Percentiles rank a stretch among this genome's conserved stretches.
Evolutionary conservation across 306 rosid species (phyloP).

Genomic region (Ormosia semicastrata): DNA sequence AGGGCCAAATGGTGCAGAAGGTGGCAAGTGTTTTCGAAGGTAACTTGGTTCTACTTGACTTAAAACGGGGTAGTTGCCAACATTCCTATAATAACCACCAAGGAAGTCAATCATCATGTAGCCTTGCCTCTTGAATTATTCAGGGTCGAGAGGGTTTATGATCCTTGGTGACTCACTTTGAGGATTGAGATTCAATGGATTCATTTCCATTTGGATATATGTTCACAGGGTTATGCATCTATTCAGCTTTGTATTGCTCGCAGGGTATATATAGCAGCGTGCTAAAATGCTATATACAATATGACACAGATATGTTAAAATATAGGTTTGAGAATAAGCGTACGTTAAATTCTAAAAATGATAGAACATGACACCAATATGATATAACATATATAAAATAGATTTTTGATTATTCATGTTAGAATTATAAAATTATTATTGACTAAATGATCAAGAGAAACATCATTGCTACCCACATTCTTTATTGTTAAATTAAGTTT

Average conservation of each 20-base stretch:
- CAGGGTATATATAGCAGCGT: background rate
- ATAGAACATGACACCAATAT: too few species aligned
- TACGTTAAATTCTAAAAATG: too few species aligned
- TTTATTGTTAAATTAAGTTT: too few species aligned
- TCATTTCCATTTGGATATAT: background rate
- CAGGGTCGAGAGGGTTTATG: conserved; percentile 47
- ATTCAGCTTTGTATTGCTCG: background rate
- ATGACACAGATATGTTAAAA: too few species aligned
- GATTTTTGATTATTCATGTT: too few species aligned
- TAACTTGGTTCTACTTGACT: conserved; percentile 48
- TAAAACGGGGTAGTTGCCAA: conserved; percentile 44
- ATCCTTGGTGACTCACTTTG: background rate
- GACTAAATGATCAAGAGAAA: too few species aligned
- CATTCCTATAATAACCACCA: conserved; percentile 44
- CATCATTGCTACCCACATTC: too few species aligned
- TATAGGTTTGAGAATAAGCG: too few species aligned
- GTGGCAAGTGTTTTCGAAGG: conserved; percentile 38
- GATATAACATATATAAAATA: too few species aligned
- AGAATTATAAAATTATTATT: too few species aligned
- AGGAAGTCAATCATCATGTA: conserved; percentile 62
- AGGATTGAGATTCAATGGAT: background rate
- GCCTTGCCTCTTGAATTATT: conserved; percentile 59
- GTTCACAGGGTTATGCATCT: too few species aligned
- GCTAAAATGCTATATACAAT: too few species aligned
- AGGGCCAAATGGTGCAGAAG: conserved; percentile 39